These are phyloP conservation scores for Apiospora phragmitis DNA, from an alignment of 2,329 filamentous ascomycete species.

Conservation along the genomic window DNA sequence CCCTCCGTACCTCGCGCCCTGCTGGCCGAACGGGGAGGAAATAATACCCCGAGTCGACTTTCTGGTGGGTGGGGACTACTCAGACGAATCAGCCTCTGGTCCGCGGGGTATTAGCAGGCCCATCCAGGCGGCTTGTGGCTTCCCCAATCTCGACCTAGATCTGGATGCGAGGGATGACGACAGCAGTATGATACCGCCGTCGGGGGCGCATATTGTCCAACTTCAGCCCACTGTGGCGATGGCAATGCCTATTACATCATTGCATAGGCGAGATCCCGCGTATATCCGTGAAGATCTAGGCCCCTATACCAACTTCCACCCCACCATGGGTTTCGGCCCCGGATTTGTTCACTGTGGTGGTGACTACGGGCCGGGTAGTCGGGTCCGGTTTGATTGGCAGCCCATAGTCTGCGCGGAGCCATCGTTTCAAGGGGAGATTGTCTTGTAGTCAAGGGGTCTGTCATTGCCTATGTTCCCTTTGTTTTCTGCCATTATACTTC, in stretches of 20 bases:
- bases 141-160: neutral
- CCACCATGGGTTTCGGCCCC: neutral
- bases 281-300: neutral
- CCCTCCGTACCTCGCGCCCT: neutral
- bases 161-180: neutral
- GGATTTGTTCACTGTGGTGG: neutral
- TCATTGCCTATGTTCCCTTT: neutral
- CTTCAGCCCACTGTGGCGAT: neutral
- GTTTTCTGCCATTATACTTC: neutral
- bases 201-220: neutral
- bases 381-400: neutral
- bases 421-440: neutral
- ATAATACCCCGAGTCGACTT: neutral
- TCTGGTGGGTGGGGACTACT: neutral
- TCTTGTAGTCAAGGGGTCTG: neutral
- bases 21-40: neutral
- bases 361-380: neutral
- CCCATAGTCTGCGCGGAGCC: neutral
- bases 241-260: neutral
- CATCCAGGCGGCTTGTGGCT: neutral
- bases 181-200: no score
- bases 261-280: neutral
- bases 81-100: neutral
- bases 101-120: neutral
- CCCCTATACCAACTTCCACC: neutral